phyloP scores from a whole-genome alignment of 1,284 basidiomycete genomes.

The Apiotrichum mycotoxinovorans region DNA sequence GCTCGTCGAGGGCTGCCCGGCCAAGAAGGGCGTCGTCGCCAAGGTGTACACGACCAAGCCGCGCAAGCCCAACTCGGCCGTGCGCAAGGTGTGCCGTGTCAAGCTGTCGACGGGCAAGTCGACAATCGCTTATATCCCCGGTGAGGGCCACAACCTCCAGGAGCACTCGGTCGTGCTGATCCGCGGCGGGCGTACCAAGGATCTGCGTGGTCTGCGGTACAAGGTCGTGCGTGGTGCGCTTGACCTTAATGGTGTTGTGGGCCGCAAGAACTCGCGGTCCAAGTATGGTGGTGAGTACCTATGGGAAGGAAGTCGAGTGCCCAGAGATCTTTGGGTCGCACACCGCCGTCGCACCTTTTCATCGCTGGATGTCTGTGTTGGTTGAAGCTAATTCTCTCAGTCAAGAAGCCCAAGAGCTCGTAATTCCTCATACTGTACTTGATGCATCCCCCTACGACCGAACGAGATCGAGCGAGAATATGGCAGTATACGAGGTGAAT shows the following conservation, averaged over 20 bases:
- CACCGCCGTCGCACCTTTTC: too few species aligned
- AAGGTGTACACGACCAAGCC: constrained; percentile 81
- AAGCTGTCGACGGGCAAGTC: constrained; percentile 87
- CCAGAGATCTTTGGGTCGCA: too few species aligned
- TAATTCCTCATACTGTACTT: constrained; percentile 16
- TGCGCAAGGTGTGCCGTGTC: constrained; percentile 93
- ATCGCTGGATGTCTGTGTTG: neutral
- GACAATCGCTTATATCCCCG: constrained; percentile 90
- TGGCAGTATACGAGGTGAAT: too few species aligned
- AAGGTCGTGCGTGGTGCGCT: constrained; percentile 90
- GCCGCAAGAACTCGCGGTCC: constrained; percentile 75
- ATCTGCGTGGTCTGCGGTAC: constrained; percentile 94
- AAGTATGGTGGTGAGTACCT: constrained; percentile 82
- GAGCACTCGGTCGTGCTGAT: constrained; percentile 95
- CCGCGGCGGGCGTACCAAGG: constrained; percentile 90
- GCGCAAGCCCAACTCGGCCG: constrained; percentile 98
- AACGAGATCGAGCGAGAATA: neutral
- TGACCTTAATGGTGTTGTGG: constrained; percentile 88
- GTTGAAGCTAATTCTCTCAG: constrained; percentile 49
- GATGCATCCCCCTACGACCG: neutral
- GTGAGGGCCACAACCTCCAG: constrained; percentile 97
- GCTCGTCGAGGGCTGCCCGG: constrained; percentile 69
- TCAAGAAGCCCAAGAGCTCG: constrained; percentile 71
- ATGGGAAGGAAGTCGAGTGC: neutral
- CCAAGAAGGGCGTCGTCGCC: constrained; percentile 85